Evolutionary conservation across 192 early-diverging fungal species (phyloP).

Genomic region (Coemansia umbellata): DNA sequence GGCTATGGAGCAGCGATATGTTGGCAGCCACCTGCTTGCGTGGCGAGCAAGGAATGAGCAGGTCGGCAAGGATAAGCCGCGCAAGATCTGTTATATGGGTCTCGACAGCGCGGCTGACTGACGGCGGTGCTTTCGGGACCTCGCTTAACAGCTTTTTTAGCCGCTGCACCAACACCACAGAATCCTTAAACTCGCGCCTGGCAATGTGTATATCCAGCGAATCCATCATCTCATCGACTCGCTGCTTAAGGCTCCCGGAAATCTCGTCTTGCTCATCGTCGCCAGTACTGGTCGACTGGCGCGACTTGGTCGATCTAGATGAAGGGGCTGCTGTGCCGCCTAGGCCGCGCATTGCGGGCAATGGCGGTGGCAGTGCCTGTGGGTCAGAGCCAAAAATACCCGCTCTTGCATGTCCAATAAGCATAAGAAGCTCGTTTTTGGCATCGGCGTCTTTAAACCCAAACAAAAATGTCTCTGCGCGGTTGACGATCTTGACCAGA

Average conservation of each 20-base stretch:
- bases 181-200: conserved; percentile 82
- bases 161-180: conserved; percentile 54
- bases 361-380: conserved; percentile 11
- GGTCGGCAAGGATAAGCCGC: conserved; percentile 58
- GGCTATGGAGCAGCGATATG: conserved; percentile 73
- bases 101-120: conserved; percentile 27
- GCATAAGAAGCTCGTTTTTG: conserved; percentile 46
- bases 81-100: conserved; percentile 49
- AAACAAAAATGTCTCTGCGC: conserved; percentile 76
- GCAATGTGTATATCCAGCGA: conserved; percentile 92
- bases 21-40: conserved; percentile 75
- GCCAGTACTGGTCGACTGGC: conserved; percentile 3
- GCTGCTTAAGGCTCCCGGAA: conserved; percentile 7
- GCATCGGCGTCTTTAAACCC: conserved; percentile 36
- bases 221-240: conserved; percentile 71
- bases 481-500: conserved; percentile 80
- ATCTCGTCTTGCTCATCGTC: conserved; percentile 14
- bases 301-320: background rate
- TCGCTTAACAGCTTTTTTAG: conserved; percentile 16
- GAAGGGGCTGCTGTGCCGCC: background rate
- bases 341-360: background rate
- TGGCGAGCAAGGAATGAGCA: conserved; percentile 76
- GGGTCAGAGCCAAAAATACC: conserved; percentile 33
- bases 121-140: conserved; percentile 8
- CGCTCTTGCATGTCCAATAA: conserved; percentile 42